Evolutionary conservation across 768 basidiomycete genomes (phyloP).

Genomic region (Russula ochroleuca): DNA sequence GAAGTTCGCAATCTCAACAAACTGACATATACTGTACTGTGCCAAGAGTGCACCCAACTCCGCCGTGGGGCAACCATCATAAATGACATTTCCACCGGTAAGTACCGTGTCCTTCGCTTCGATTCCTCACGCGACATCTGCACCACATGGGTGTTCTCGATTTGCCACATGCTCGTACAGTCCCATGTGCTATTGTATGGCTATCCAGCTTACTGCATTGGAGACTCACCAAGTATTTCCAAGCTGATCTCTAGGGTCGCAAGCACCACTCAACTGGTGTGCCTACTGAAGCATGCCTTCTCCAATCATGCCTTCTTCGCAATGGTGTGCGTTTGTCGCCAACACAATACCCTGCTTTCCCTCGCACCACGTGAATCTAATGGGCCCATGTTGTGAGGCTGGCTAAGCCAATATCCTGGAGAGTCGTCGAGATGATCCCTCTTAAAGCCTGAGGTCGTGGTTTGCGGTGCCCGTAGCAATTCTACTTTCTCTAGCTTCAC

Average conservation of each 20-base stretch:
- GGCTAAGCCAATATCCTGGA: neutral
- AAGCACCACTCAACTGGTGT: neutral
- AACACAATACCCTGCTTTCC: neutral
- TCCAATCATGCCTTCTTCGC: neutral
- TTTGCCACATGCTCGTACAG: neutral
- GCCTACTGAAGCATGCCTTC: neutral
- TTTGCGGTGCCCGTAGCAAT: neutral
- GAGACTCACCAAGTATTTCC: neutral
- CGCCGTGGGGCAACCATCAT: too few species aligned
- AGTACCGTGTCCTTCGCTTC: neutral
- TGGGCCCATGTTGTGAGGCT: neutral
- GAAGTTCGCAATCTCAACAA: too few species aligned
- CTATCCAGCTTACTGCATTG: neutral
- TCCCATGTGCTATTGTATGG: neutral
- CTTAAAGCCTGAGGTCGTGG: neutral
- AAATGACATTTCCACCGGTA: too few species aligned
- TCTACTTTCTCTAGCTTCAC: neutral
- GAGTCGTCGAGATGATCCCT: neutral
- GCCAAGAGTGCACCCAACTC: too few species aligned
- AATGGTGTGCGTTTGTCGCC: neutral
- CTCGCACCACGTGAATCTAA: neutral
- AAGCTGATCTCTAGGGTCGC: neutral
- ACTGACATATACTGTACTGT: too few species aligned
- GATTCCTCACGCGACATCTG: neutral
- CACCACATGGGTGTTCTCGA: neutral